Percentiles rank a stretch among this genome's conserved stretches.
phyloP scores from a whole-genome alignment of 345 rosid genomes.

The Zanthoxylum bungeanum region DNA sequence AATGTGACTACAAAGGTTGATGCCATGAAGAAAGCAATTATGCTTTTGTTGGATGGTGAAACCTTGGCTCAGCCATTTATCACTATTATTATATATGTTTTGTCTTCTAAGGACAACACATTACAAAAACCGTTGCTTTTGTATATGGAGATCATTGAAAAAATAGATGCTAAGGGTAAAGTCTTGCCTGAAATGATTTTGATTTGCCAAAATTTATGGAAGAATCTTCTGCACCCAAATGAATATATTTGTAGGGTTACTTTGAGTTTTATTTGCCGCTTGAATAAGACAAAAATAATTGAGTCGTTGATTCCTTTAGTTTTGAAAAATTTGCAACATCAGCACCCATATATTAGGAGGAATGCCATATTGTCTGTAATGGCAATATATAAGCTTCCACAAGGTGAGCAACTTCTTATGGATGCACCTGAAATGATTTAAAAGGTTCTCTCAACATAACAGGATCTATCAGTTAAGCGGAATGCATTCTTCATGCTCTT shows the following conservation, averaged over 20 bases:
- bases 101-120: conserved; percentile 91
- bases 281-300: conserved; percentile 62
- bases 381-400: conserved; percentile 72
- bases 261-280: conserved; percentile 67
- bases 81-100: conserved; percentile 86
- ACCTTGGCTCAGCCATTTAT: conserved; percentile 90
- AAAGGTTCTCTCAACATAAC: conserved; percentile 62
- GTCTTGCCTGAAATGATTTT: conserved; percentile 93
- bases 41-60: conserved; percentile 90
- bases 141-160: conserved; percentile 87
- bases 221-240: conserved; percentile 95
- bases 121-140: conserved; percentile 81
- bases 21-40: conserved; percentile 87
- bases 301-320: conserved; percentile 76
- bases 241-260: conserved; percentile 92
- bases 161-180: conserved; percentile 71
- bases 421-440: conserved; percentile 83
- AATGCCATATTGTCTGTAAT: conserved; percentile 70
- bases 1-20: conserved; percentile 64
- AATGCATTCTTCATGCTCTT: conserved; percentile 84
- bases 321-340: conserved; percentile 67
- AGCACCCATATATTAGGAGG: conserved; percentile 68
- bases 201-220: conserved; percentile 87
- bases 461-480: conserved; percentile 69
- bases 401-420: conserved; percentile 66